Base-by-base conservation (phyloP, 2,329 filamentous ascomycete genomes). In the Xylariaceae sp. region DNA sequence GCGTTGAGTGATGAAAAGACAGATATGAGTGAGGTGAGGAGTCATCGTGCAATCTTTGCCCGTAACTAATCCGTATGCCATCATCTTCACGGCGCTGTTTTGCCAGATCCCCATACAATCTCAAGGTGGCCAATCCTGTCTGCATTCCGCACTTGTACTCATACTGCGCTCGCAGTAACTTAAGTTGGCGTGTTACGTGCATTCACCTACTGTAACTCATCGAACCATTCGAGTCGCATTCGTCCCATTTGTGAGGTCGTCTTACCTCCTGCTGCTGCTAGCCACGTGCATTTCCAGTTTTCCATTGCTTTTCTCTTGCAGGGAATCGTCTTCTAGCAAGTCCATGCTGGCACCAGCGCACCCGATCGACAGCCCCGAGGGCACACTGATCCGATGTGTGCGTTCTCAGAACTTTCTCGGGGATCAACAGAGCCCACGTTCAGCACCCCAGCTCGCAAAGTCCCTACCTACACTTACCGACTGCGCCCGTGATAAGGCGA, bases 251-350 rank as follows among this genome's bases (percentile, higher is more conserved):
- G 23, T 30, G 23, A 30, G 23, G 23, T 30, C 23, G 23, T 30
- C 23, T 30, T 30, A 18, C 34, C n/a, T 54, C 45, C 15, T 51
- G 58, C 39, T 48, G 51, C 30, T 48, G 51, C 30, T n/a, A 55
- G 55, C 55, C 58, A 60, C 51, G 51, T 58, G 52, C 48, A 55
- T 60, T 42, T 60, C 44, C 23, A 30, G 23, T n/a, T n/a, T 47
- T 47, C 44, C 13, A 47, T 47, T 47, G 13, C 47, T 7, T 10
- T 49, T 49, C 47, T 13, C 5, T 45, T 45, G 42, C 42, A 15
- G 37, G 37, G 37, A 42, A 42, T 42, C 37, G 13, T 42, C 37
- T 42, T 42, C 5, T 45, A 15, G 42, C 42, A 13, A 30, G 42
- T 45, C 42, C 9, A 45, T n/a, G 42, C 55, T 45, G 37, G 37